A percentile compares a stretch with the other conserved stretches of the same genome.
Conservation (phyloP, 2,329 filamentous ascomycete genomes). For the Ceratocystis diversiconidia region DNA sequence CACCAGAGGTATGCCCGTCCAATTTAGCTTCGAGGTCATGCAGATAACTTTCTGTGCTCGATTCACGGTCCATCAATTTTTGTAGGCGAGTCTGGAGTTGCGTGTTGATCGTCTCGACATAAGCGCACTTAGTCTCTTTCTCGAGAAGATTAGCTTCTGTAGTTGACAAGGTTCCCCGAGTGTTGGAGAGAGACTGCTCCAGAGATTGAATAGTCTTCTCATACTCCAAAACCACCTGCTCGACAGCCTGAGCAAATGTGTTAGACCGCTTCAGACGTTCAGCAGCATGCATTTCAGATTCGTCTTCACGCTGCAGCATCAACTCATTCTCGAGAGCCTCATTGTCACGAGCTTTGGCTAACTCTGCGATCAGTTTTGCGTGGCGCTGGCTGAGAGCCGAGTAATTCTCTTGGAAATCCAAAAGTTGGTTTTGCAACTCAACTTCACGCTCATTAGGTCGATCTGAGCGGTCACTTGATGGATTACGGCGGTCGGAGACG, state of each 20-base stretch:
- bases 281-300: conserved; percentile 47
- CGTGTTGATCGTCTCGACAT: conserved; percentile 78
- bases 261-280: conserved; percentile 88
- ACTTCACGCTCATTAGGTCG: conserved; percentile 71
- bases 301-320: conserved; percentile 33
- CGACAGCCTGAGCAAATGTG: conserved; percentile 88
- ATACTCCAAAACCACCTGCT: conserved; percentile 91
- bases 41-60: conserved; percentile 81
- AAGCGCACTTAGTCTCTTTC: conserved; percentile 85
- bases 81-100: conserved; percentile 84
- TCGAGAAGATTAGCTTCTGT: conserved; percentile 81
- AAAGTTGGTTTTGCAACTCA: conserved; percentile 82
- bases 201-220: conserved; percentile 95
- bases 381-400: conserved; percentile 80
- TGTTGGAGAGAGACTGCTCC: conserved; percentile 81
- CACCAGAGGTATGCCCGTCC: conserved; percentile 77
- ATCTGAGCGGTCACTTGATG: conserved; percentile 54
- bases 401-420: conserved; percentile 92
- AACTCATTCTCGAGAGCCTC: conserved; percentile 44
- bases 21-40: conserved; percentile 83
- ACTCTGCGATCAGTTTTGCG: conserved; percentile 86
- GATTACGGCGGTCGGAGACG: conserved; percentile 40
- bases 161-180: conserved; percentile 64
- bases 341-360: conserved; percentile 70
- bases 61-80: conserved; percentile 82